A percentile compares a stretch with the other conserved stretches of the same genome.
These are phyloP conservation scores for Beauveria australis DNA, from an alignment of 2,329 filamentous ascomycete species.

Conservation along the genomic window DNA sequence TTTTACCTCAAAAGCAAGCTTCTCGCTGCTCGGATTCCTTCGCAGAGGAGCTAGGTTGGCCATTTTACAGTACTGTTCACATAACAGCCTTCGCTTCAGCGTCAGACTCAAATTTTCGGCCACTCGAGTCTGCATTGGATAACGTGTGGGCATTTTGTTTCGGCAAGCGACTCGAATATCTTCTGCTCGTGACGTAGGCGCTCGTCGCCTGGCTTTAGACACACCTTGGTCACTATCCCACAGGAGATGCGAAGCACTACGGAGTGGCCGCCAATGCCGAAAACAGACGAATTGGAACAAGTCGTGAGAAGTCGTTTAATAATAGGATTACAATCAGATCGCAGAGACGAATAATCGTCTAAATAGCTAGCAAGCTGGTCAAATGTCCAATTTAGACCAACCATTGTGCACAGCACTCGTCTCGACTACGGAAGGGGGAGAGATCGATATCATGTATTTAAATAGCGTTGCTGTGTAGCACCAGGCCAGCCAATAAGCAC, in stretches of 20 bases:
- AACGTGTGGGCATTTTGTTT: too few species aligned
- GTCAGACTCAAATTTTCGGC: background rate
- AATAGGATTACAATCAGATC: slow-evolving; percentile 11
- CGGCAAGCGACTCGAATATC: too few species aligned
- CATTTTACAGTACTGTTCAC: background rate
- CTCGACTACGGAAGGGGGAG: background rate
- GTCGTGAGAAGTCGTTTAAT: slow-evolving; percentile 9
- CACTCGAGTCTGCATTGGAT: background rate
- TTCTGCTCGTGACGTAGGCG: too few species aligned
- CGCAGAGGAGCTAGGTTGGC: background rate
- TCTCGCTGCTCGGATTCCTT: too few species aligned
- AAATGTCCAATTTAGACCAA: slow-evolving; percentile 1
- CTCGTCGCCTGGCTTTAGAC: too few species aligned
- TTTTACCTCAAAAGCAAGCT: too few species aligned
- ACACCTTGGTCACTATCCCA: slow-evolving; percentile 15
- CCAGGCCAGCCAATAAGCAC: too few species aligned
- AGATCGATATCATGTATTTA: background rate
- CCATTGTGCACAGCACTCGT: background rate
- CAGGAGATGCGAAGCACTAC: slow-evolving; percentile 14
- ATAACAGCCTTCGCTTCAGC: background rate
- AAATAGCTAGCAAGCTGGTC: background rate
- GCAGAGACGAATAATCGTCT: background rate
- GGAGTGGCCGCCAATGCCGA: slow-evolving; percentile 14
- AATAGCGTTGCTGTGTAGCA: background rate
- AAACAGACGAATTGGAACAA: slow-evolving; percentile 13